These are phyloP conservation scores for Hirsutella thompsonii DNA, from an alignment of 2,329 filamentous ascomycete species.

Conservation along the genomic window DNA sequence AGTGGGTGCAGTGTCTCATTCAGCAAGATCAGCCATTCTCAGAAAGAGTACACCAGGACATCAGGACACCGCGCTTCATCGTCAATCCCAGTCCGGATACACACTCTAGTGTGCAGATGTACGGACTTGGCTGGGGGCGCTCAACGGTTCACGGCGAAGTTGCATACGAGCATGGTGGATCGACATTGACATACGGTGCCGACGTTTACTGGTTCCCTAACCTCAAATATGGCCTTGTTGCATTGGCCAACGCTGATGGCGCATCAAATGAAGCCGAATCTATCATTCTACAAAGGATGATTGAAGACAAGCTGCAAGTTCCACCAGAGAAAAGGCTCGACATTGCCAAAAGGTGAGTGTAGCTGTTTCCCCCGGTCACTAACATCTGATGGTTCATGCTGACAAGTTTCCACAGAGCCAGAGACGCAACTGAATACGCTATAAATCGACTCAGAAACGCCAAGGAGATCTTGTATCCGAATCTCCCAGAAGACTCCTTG, in stretches of 20 bases:
- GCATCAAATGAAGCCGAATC: neutral
- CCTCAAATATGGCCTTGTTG: conserved; percentile 3
- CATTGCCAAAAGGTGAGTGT: conserved; percentile 5
- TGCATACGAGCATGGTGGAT: conserved; percentile 17
- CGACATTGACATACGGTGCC: conserved; percentile 12
- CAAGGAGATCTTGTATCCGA: conserved; percentile 22
- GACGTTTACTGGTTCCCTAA: conserved; percentile 15
- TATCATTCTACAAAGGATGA: conserved; percentile 13
- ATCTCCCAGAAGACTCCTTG: conserved; percentile 19
- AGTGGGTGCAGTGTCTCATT: conserved; percentile 37
- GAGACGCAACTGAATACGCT: conserved; percentile 1
- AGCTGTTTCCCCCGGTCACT: neutral
- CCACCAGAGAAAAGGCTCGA: conserved; percentile 9
- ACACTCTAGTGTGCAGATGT: conserved; percentile 8
- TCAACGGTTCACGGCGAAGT: conserved; percentile 12
- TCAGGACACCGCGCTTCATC: conserved; percentile 19
- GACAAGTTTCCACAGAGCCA: neutral
- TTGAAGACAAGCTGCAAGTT: conserved; percentile 17
- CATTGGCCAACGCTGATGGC: conserved; percentile 18
- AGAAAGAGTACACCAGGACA: conserved; percentile 12
- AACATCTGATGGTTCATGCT: neutral
- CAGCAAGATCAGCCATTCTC: conserved; percentile 13
- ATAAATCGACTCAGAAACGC: conserved; percentile 13
- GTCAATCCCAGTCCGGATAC: neutral
- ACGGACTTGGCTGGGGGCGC: conserved; percentile 17